These are phyloP conservation scores for Lantana camara DNA, from an alignment of 257 asterid genomes.

Conservation along the genomic window DNA sequence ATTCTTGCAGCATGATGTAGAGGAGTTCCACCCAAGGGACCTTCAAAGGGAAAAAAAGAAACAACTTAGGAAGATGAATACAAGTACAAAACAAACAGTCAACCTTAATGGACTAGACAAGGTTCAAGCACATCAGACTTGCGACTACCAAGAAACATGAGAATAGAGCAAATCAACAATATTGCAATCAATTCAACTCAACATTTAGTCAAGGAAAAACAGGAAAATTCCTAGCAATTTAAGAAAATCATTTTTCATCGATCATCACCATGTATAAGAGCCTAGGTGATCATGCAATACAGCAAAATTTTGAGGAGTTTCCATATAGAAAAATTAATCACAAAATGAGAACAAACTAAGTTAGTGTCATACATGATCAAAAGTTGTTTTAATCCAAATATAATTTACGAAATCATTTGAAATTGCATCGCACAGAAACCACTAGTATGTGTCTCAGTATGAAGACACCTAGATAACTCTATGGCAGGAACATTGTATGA, in stretches of 20 bases:
- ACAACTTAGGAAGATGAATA: constrained; percentile 13
- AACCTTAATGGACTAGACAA: too few species aligned
- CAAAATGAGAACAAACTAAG: background rate
- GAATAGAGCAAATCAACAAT: background rate
- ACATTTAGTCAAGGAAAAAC: background rate
- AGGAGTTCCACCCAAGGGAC: constrained; percentile 91
- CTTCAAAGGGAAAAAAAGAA: constrained; percentile 51
- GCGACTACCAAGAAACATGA: too few species aligned
- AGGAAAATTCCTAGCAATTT: background rate
- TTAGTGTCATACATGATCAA: too few species aligned
- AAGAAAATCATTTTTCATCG: background rate
- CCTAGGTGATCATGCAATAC: background rate
- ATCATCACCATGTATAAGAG: background rate
- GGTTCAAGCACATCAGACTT: too few species aligned
- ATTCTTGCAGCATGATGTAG: constrained; percentile 97
- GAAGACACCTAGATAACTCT: too few species aligned
- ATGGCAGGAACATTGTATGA: too few species aligned
- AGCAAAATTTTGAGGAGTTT: constrained; percentile 3
- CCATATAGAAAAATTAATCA: background rate
- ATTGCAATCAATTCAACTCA: background rate
- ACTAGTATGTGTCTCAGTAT: too few species aligned
- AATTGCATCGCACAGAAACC: too few species aligned
- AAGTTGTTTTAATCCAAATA: too few species aligned
- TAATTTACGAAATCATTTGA: too few species aligned
- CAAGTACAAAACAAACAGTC: too few species aligned